phyloP scores from a whole-genome alignment of 495 filamentous ascomycete species.

The Paragyromitra xinjiangensis region DNA sequence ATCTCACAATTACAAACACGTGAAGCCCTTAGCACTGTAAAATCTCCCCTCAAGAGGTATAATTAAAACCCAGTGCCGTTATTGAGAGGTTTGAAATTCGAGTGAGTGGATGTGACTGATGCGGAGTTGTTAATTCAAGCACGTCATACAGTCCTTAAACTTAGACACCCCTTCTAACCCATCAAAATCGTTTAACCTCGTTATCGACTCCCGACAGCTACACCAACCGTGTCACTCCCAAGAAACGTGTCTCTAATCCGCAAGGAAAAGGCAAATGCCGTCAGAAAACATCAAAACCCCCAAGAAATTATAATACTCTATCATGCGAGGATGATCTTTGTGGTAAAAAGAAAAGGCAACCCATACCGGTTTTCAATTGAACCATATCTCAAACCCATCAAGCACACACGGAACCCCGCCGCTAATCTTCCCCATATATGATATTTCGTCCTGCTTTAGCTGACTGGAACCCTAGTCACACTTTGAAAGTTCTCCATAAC shows the following conservation, averaged over 20 bases:
- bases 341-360: not conserved
- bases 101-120: constrained; percentile 2
- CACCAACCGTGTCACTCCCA: not conserved
- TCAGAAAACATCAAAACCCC: not conserved
- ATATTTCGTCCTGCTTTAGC: not conserved
- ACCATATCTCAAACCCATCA: not conserved
- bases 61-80: not conserved
- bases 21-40: not conserved
- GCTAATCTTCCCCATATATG: not conserved
- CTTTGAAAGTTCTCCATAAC: not conserved
- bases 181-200: too few relatives aligned
- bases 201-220: too few relatives aligned
- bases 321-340: not conserved
- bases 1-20: too few relatives aligned
- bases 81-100: not conserved
- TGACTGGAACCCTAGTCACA: not conserved
- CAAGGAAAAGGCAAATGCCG: not conserved
- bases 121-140: not conserved
- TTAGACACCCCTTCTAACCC: too few relatives aligned
- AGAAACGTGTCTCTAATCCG: not conserved
- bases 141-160: not conserved
- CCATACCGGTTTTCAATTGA: not conserved
- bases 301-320: not conserved
- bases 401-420: not conserved
- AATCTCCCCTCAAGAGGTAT: not conserved